Conservation (phyloP, 768 basidiomycete genomes). For the Amyloporia xantha region DNA sequence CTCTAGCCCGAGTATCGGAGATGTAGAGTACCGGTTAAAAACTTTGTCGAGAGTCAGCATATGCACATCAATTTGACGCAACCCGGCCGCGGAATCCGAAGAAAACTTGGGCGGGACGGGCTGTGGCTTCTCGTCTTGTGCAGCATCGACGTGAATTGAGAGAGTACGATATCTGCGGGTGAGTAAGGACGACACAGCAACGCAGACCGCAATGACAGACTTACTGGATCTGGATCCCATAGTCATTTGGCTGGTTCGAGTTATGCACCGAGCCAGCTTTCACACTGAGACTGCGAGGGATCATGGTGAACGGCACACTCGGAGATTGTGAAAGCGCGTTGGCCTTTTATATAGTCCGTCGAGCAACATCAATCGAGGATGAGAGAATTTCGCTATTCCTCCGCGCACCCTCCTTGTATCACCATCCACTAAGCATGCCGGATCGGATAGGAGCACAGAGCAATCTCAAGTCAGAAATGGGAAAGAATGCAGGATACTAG, state of each 20-base stretch:
- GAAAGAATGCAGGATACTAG: background rate
- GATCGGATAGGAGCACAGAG: background rate
- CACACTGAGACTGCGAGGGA: background rate
- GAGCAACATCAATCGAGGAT: background rate
- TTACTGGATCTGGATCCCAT: constrained; percentile 1
- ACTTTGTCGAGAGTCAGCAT: constrained; percentile 34
- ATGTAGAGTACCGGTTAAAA: constrained; percentile 37
- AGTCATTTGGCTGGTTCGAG: background rate
- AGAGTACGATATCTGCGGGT: constrained; percentile 38
- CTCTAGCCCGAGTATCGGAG: constrained; percentile 43
- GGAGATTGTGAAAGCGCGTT: background rate
- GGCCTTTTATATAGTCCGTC: background rate
- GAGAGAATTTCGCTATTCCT: background rate
- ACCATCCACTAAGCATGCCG: background rate
- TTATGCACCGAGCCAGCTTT: background rate
- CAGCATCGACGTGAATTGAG: constrained; percentile 34
- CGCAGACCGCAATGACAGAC: background rate
- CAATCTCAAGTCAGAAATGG: background rate
- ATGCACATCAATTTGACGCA: constrained; percentile 45
- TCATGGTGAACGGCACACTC: background rate
- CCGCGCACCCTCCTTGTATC: background rate
- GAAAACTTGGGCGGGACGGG: constrained; percentile 10
- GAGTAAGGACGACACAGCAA: background rate
- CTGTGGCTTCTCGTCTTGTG: constrained; percentile 14
- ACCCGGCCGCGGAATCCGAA: constrained; percentile 31